These are phyloP conservation scores for Phytophthora pisi DNA, from an alignment of 352 stramenopile species.

Conservation along the genomic window DNA sequence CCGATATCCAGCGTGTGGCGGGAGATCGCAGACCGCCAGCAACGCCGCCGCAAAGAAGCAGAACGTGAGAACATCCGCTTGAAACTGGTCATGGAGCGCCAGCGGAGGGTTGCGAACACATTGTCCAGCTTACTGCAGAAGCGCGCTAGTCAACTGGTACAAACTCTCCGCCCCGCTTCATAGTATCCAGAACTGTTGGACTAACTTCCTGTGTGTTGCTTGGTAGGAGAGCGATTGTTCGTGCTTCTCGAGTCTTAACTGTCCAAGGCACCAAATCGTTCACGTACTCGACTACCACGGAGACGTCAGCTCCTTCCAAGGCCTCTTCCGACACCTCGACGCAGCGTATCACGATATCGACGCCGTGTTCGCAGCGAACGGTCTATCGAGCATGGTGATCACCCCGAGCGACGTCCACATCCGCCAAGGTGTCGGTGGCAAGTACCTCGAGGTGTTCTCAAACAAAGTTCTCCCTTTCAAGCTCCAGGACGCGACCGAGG, in stretches of 20 bases:
- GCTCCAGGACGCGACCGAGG: constrained; percentile 11
- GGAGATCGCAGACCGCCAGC: constrained; percentile 28
- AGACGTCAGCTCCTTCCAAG: constrained; percentile 21
- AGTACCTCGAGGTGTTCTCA: constrained; percentile 32
- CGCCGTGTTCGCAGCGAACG: constrained; percentile 32
- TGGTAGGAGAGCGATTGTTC: constrained; percentile 20
- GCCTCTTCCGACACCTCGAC: constrained; percentile 27
- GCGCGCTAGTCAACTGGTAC: constrained; percentile 30
- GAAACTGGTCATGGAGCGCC: constrained; percentile 44
- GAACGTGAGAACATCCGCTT: constrained; percentile 43
- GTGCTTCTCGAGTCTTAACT: constrained; percentile 18
- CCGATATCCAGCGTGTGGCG: constrained; percentile 30
- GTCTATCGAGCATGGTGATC: constrained; percentile 21
- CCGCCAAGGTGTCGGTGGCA: constrained; percentile 15
- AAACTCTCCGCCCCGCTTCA: background rate
- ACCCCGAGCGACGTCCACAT: constrained; percentile 31
- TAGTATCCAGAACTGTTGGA: constrained; percentile 3
- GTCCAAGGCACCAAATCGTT: constrained; percentile 18
- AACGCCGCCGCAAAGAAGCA: constrained; percentile 22
- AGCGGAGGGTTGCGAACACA: constrained; percentile 43
- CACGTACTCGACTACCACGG: constrained; percentile 23
- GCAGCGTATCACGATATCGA: constrained; percentile 24
- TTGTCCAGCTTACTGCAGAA: constrained; percentile 44
- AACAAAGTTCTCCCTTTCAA: constrained; percentile 35
- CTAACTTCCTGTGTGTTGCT: background rate